Percentiles rank a stretch among this genome's conserved stretches.
Conservation (phyloP, 805 yeast genomes). For the Yamadazyma akitaensis region DNA sequence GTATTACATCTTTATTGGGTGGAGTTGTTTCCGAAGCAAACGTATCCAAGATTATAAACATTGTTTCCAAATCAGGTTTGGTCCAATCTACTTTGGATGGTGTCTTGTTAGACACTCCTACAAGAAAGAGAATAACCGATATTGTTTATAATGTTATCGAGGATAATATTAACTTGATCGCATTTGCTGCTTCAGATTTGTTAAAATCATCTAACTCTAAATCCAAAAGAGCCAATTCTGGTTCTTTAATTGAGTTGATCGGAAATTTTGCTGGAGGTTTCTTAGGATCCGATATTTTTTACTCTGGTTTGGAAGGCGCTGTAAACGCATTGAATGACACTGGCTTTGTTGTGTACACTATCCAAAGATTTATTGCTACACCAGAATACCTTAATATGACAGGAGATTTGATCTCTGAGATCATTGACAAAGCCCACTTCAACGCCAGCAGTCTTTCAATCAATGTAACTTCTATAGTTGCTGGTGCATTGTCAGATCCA, state of each 20-base stretch:
- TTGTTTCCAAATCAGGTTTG: slow-evolving; percentile 34
- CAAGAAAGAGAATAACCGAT: slow-evolving; percentile 30
- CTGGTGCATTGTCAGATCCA: slow-evolving; percentile 20
- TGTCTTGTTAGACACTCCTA: slow-evolving; percentile 30
- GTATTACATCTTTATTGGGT: slow-evolving; percentile 4
- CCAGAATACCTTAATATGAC: slow-evolving; percentile 36
- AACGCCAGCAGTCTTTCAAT: slow-evolving; percentile 16
- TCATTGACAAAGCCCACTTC: slow-evolving; percentile 26
- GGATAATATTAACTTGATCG: slow-evolving; percentile 26
- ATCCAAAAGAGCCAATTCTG: slow-evolving; percentile 14
- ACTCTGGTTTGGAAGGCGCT: slow-evolving; percentile 22
- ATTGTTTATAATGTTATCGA: slow-evolving; percentile 29
- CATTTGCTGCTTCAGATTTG: slow-evolving; percentile 20
- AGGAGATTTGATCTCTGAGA: slow-evolving; percentile 27
- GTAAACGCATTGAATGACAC: slow-evolving; percentile 40
- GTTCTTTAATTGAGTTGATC: slow-evolving; percentile 25
- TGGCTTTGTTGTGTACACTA: slow-evolving; percentile 34
- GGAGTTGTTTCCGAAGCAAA: slow-evolving; percentile 13
- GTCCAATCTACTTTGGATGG: slow-evolving; percentile 34
- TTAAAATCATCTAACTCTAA: slow-evolving; percentile 20
- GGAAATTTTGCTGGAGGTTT: slow-evolving; percentile 27
- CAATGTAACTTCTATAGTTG: slow-evolving; percentile 27
- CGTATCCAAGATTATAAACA: slow-evolving; percentile 19
- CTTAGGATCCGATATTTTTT: slow-evolving; percentile 26
- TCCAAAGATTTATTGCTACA: slow-evolving; percentile 33